Evolutionary conservation across 129 eudicot genomes (phyloP).

Genomic region (Flaveria ramosissima): DNA sequence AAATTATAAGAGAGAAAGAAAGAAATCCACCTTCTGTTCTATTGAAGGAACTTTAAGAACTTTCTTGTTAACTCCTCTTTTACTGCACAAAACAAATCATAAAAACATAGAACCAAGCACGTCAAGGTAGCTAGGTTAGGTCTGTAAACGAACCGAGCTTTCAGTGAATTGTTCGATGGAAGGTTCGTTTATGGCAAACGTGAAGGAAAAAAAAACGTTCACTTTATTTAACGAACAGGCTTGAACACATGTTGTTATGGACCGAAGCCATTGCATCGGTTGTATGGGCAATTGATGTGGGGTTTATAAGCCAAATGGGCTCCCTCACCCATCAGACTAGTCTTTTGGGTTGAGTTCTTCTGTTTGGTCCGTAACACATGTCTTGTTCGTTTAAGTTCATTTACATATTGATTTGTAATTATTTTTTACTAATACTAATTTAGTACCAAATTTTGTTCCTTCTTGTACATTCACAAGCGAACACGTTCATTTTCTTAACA

Average conservation of each 20-base stretch:
- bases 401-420: not conserved
- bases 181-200: not conserved
- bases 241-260: not conserved
- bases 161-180: not conserved
- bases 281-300: too few relatives aligned
- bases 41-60: slow-evolving; percentile 97
- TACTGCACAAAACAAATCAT: slow-evolving; percentile 46
- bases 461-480: not conserved
- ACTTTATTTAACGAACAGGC: not conserved
- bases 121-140: not conserved
- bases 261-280: too few relatives aligned
- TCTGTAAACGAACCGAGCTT: not conserved
- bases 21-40: slow-evolving; percentile 79
- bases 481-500: not conserved
- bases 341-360: too few relatives aligned
- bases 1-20: slow-evolving; percentile 5
- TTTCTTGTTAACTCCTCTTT: slow-evolving; percentile 95
- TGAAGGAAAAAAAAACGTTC: not conserved
- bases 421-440: not conserved
- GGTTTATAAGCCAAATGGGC: too few relatives aligned
- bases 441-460: not conserved
- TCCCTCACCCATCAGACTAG: too few relatives aligned
- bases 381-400: not conserved
- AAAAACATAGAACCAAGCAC: slow-evolving; percentile 7
- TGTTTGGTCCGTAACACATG: too few relatives aligned